Conservation (phyloP, 345 rosid genomes). For the Trapa incisa region DNA sequence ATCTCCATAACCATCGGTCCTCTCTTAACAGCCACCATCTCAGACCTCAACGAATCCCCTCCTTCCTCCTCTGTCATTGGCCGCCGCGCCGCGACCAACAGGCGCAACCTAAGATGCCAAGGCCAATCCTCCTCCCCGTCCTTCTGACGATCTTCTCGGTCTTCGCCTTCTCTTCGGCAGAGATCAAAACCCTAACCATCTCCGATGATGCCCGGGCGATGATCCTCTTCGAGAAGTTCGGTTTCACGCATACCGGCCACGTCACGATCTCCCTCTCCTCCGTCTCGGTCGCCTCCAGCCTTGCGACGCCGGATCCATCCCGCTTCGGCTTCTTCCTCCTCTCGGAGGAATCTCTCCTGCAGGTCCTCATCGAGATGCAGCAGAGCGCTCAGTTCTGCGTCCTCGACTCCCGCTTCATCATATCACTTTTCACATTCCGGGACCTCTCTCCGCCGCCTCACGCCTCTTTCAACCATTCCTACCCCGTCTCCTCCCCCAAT, state of each 20-base stretch:
- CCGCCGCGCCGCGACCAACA: background rate
- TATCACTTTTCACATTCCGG: constrained; percentile 55
- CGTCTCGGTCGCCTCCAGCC: constrained; percentile 49
- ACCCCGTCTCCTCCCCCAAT: constrained; percentile 56
- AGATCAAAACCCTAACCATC: constrained; percentile 57
- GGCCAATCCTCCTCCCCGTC: constrained; percentile 20
- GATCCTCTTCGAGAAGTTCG: constrained; percentile 95
- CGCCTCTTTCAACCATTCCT: constrained; percentile 45
- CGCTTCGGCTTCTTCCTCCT: constrained; percentile 91
- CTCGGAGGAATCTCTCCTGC: constrained; percentile 78
- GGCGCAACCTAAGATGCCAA: constrained; percentile 27
- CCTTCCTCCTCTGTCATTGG: background rate
- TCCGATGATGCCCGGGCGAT: constrained; percentile 58
- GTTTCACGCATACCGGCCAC: constrained; percentile 76
- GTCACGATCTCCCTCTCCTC: constrained; percentile 48
- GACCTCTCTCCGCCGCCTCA: constrained; percentile 75
- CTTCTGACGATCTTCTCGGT: constrained; percentile 17
- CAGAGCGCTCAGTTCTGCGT: constrained; percentile 74
- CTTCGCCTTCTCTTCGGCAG: constrained; percentile 31
- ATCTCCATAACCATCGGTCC: background rate
- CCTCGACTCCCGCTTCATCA: constrained; percentile 56
- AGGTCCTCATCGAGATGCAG: constrained; percentile 71
- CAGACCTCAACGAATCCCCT: background rate
- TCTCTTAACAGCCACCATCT: background rate
- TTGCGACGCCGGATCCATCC: constrained; percentile 38